Evolutionary conservation across 1,139 yeast species (phyloP), one percentile per base, ranked within the genome.

Genomic region (Taiozyma onychis): DNA sequence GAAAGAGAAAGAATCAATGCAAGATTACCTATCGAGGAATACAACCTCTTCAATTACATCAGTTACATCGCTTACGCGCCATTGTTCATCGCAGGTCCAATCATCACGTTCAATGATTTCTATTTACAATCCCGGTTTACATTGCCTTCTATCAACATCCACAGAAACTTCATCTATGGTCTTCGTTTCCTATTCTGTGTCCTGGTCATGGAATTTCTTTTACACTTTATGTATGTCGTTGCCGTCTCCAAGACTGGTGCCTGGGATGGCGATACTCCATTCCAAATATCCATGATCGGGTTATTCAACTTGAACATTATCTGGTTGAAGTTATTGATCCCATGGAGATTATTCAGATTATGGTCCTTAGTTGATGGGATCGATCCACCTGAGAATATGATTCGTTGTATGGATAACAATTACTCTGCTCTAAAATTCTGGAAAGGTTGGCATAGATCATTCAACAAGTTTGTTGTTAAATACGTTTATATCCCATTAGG

Each of bases 381-480:
- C 50, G 99, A 93, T 64, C 89, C 98, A 0, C 98, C 99, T 2
- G 99, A 95, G 65, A 95, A 95, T 63, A 95, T 95, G 99, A 83
- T 95, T 51, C 75, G 99, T 51, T 91, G 99, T 65, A 89, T 95
- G 81, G 88, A 89, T 66, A 89, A 95, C 67, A 95, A 93, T 67
- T 93, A 85, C 66, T 86, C 96, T 27, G 95, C 97, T 0, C 68
- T 88, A 54, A 90, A 95, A 11, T 95, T 95, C 66, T 95, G 99
- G 99, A 78, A 99, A 63, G 95, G 97, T 2, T 95, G 99, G 99
- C 99, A 95, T 66, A 78, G 98, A 60, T 86, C 96, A 42, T 95
- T 75, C 70, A 91, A 93, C 69, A 78, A 88, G 58, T 95, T 97
- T 96, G 85, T 88, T 43, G 77, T 87, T 18, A 75, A 96, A 55